Conservation (phyloP, 2,329 filamentous ascomycete genomes). For the Monosporascus sp. region DNA sequence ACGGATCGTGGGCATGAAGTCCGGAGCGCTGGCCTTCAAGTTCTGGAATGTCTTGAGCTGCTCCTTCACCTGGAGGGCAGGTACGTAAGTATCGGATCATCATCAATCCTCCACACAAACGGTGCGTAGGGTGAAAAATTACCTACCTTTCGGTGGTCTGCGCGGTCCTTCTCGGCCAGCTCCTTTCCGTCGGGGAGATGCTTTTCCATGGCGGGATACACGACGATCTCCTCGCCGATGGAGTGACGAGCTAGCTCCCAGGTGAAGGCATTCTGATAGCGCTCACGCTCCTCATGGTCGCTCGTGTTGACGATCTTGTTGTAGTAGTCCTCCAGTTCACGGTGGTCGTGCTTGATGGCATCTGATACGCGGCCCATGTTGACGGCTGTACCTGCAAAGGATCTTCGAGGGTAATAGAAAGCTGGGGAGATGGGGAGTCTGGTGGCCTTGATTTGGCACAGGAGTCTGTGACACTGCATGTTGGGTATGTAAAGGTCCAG, state of each 20-base stretch:
- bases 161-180: conserved; percentile 42
- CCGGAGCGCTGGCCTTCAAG: conserved; percentile 31
- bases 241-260: conserved; percentile 46
- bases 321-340: conserved; percentile 32
- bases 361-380: conserved; percentile 22
- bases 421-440: too few relatives aligned
- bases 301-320: conserved; percentile 33
- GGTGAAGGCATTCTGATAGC: conserved; percentile 40
- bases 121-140: background rate
- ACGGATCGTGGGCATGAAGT: conserved; percentile 39
- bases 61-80: conserved; percentile 41
- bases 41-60: conserved; percentile 44
- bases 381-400: conserved; percentile 3
- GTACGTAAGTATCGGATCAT: background rate
- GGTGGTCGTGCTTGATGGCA: conserved; percentile 33
- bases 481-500: too few relatives aligned
- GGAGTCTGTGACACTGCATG: too few relatives aligned
- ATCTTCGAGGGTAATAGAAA: background rate
- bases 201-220: conserved; percentile 50
- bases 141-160: conserved; percentile 40
- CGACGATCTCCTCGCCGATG: conserved; percentile 43
- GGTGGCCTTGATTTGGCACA: too few relatives aligned
- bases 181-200: conserved; percentile 37
- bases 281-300: conserved; percentile 32
- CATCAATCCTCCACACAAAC: too few relatives aligned